phyloP scores from a whole-genome alignment of 768 basidiomycete genomes.

The Tricholoma matsutake region DNA sequence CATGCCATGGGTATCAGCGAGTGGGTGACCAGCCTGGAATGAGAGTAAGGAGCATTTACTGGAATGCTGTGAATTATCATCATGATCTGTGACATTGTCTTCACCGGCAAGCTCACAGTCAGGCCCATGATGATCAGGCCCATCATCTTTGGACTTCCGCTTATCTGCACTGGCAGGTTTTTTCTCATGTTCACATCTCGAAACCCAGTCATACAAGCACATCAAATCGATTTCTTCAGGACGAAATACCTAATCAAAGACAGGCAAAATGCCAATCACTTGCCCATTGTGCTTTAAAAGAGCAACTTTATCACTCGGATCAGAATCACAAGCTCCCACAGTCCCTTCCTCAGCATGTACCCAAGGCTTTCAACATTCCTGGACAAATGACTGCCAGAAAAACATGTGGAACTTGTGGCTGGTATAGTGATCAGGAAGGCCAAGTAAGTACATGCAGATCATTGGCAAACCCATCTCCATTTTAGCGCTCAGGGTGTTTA shows the following conservation, averaged over 20 bases:
- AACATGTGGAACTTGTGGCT: conserved; percentile 30
- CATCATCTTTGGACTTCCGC: neutral
- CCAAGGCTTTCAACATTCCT: conserved; percentile 18
- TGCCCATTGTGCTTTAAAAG: conserved; percentile 15
- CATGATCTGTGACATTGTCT: neutral
- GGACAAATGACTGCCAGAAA: conserved; percentile 31
- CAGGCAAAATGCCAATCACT: conserved; percentile 21
- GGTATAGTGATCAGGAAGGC: conserved; percentile 37
- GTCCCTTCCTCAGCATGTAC: no score
- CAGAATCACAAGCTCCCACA: conserved; percentile 2
- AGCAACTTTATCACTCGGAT: conserved; percentile 15
- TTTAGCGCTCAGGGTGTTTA: no score
- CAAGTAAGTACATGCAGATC: conserved; percentile 31
- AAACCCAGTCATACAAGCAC: no score
- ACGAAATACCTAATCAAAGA: conserved; percentile 30
- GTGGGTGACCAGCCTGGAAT: neutral
- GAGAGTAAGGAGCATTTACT: neutral
- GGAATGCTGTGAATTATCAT: neutral
- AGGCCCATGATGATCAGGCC: neutral
- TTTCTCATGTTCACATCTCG: conserved; percentile 9
- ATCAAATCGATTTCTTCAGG: conserved; percentile 17
- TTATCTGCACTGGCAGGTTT: neutral
- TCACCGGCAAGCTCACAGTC: neutral
- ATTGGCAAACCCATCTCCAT: conserved; percentile 34
- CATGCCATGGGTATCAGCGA: neutral